Evolutionary conservation across 345 rosid species (phyloP).

Genomic region (sweet orange (Citrus sinensis)): DNA sequence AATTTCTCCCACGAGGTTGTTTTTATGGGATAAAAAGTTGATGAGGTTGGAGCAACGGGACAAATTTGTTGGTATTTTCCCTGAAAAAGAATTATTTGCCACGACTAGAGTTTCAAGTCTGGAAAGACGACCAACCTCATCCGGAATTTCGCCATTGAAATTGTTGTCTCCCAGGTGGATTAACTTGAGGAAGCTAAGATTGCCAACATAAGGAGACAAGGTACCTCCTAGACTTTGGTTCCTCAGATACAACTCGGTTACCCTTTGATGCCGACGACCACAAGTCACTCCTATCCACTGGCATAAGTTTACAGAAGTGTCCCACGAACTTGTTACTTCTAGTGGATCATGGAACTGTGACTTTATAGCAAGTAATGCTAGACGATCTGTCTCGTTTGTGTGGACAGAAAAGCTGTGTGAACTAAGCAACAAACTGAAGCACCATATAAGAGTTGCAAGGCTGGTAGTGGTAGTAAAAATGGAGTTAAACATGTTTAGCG

Average conservation of each 20-base stretch:
- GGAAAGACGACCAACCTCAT: too few relatives aligned
- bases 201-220: constrained; percentile 7
- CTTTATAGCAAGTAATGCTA: constrained; percentile 11
- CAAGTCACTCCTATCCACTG: constrained; percentile 21
- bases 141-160: too few relatives aligned
- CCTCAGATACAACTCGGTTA: neutral
- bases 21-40: neutral
- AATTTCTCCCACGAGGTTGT: neutral
- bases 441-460: neutral
- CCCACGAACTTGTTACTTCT: constrained; percentile 15
- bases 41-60: constrained; percentile 9
- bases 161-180: too few relatives aligned
- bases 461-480: too few relatives aligned
- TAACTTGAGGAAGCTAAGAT: too few relatives aligned
- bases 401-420: neutral
- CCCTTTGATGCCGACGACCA: constrained; percentile 14
- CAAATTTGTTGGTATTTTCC: too few relatives aligned
- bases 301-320: constrained; percentile 15
- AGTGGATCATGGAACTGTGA: constrained; percentile 8
- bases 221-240: neutral
- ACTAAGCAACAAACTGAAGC: neutral
- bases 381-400: neutral
- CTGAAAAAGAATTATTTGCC: too few relatives aligned
- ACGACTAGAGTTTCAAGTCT: too few relatives aligned
- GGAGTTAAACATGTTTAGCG: too few relatives aligned